A percentile compares a stretch with the other conserved stretches of the same genome.
phyloP scores from a whole-genome alignment of 2,329 filamentous ascomycete genomes.

The Ceratocystis huliohia region DNA sequence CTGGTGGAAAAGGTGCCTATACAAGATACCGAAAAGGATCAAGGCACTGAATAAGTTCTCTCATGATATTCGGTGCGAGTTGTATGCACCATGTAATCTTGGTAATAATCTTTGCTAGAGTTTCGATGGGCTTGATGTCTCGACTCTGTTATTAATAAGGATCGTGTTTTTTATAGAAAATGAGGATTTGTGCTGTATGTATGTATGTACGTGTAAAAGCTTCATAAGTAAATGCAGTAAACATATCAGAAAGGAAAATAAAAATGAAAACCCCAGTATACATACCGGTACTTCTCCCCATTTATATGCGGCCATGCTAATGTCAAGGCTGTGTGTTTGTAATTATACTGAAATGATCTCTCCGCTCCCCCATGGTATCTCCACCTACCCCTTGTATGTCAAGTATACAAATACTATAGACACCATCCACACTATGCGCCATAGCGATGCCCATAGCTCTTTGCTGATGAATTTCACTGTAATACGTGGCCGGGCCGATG shows the following conservation, averaged over 20 bases:
- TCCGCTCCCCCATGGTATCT: not conserved
- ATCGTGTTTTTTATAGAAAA: not conserved
- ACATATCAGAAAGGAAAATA: not conserved
- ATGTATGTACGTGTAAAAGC: constrained; percentile 32
- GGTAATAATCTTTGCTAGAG: not conserved
- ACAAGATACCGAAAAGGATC: constrained; percentile 2
- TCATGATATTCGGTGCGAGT: constrained; percentile 37
- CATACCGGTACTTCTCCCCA: not conserved
- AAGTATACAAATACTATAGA: constrained; percentile 54
- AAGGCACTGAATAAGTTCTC: not conserved
- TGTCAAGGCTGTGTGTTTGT: too few relatives aligned
- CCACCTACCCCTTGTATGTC: constrained; percentile 44
- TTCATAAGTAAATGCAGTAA: constrained; percentile 4
- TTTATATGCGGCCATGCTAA: not conserved
- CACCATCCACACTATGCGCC: constrained; percentile 51
- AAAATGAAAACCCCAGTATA: not conserved
- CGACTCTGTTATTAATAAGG: not conserved
- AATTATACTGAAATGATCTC: not conserved
- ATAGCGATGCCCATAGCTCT: constrained; percentile 50
- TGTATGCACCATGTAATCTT: constrained; percentile 36
- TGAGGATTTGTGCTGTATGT: too few relatives aligned
- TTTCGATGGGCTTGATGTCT: not conserved
- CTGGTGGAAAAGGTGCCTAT: constrained; percentile 10
- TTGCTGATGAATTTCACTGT: constrained; percentile 37
- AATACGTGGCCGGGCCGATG: constrained; percentile 27